These are phyloP conservation scores for Yamadazyma membranifaciens DNA, from an alignment of 1,139 yeast species.

Conservation along the genomic window DNA sequence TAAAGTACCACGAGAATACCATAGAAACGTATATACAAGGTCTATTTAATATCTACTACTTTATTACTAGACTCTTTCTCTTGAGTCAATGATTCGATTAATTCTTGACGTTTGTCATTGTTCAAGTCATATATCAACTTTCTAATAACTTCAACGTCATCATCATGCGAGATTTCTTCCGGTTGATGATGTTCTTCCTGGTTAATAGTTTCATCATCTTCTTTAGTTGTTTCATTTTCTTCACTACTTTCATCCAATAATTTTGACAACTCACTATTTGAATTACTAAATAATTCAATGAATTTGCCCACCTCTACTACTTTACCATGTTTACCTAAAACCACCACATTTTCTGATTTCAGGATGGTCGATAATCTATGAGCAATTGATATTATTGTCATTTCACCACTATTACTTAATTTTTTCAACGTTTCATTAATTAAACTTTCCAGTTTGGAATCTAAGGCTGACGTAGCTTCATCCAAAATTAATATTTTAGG, in stretches of 20 bases:
- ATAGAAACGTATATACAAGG: constrained; percentile 3
- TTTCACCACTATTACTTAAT: constrained; percentile 53
- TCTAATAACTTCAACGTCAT: constrained; percentile 27
- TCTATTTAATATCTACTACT: constrained; percentile 3
- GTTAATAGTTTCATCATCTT: neutral
- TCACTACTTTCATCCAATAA: constrained; percentile 32
- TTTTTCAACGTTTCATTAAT: constrained; percentile 61
- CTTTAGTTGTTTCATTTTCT: neutral
- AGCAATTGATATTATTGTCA: constrained; percentile 89
- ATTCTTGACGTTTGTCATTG: constrained; percentile 28
- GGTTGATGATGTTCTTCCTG: constrained; percentile 22
- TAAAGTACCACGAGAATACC: no score
- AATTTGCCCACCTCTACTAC: constrained; percentile 45
- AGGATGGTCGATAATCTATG: constrained; percentile 82
- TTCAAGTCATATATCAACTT: constrained; percentile 41
- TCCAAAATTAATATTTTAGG: constrained; percentile 66
- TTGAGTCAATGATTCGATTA: constrained; percentile 29
- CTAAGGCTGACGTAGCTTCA: constrained; percentile 80
- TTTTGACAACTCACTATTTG: constrained; percentile 43
- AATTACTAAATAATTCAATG: constrained; percentile 41
- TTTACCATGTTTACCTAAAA: constrained; percentile 46
- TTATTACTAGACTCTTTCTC: constrained; percentile 7
- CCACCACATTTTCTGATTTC: constrained; percentile 55
- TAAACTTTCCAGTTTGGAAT: constrained; percentile 67
- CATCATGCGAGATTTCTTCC: constrained; percentile 16